phyloP scores from a whole-genome alignment of 2,329 filamentous ascomycete genomes.

The Paraphaeosphaeria sporulosa region DNA sequence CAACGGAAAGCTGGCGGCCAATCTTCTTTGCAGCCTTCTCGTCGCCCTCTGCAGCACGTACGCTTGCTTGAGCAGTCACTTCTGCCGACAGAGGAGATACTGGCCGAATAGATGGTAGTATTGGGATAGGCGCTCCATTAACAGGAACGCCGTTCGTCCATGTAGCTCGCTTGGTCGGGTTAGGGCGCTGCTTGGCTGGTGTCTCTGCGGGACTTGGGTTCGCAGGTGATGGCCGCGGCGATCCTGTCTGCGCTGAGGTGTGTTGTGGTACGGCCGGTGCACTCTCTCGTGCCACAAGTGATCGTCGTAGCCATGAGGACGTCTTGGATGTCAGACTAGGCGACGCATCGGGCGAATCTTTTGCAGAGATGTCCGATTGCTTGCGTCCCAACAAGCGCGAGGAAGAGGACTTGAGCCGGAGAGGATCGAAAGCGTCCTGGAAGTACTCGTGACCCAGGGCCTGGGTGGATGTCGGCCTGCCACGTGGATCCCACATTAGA shows the following conservation, averaged over 20 bases:
- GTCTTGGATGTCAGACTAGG: constrained; percentile 77
- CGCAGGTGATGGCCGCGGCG: constrained; percentile 52
- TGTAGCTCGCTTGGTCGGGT: constrained; percentile 82
- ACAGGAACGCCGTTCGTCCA: constrained; percentile 83
- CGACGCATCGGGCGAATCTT: constrained; percentile 62
- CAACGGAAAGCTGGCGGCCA: constrained; percentile 89
- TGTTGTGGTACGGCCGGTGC: constrained; percentile 66
- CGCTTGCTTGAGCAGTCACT: constrained; percentile 86
- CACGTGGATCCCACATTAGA: constrained; percentile 97
- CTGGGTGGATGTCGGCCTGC: constrained; percentile 87
- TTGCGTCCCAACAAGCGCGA: constrained; percentile 87
- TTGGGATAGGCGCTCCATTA: constrained; percentile 89
- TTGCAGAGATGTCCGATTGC: constrained; percentile 80
- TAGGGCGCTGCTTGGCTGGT: constrained; percentile 62
- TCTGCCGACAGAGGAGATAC: constrained; percentile 96
- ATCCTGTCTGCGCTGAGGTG: constrained; percentile 49
- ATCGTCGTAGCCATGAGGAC: constrained; percentile 93
- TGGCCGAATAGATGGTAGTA: constrained; percentile 90
- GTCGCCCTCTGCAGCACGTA: constrained; percentile 63
- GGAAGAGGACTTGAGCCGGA: constrained; percentile 88
- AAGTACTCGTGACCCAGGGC: constrained; percentile 98
- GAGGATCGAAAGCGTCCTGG: constrained; percentile 85
- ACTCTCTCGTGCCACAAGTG: constrained; percentile 80
- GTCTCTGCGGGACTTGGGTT: constrained; percentile 55
- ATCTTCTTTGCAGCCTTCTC: constrained; percentile 86